Evolutionary conservation across 768 basidiomycete genomes (phyloP).

Genomic region (Panellus pusillus): DNA sequence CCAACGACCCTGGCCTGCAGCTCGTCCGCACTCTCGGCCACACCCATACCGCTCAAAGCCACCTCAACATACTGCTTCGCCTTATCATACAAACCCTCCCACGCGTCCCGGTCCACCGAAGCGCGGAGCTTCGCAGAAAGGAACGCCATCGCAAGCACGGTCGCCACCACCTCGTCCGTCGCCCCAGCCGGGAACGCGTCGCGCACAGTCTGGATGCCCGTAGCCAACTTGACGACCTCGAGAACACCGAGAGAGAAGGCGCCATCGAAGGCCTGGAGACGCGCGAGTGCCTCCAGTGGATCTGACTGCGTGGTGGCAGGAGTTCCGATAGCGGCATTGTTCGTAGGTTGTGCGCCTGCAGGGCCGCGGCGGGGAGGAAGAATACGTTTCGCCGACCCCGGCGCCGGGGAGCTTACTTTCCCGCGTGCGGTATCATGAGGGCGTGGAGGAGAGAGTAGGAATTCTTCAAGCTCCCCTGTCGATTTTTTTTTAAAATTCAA

Average conservation of each 20-base stretch:
- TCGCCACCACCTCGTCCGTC: constrained; percentile 4
- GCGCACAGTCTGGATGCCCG: not conserved
- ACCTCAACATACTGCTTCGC: constrained; percentile 10
- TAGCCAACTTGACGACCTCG: not conserved
- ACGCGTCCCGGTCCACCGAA: constrained; percentile 10
- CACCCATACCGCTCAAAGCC: not conserved
- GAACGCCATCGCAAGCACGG: constrained; percentile 17
- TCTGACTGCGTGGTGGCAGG: not conserved
- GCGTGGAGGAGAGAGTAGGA: too few species aligned
- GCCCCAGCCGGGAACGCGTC: constrained; percentile 1
- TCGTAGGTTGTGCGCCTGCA: not conserved
- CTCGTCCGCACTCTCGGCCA: not conserved
- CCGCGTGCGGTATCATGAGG: too few species aligned
- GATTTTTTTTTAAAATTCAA: too few species aligned
- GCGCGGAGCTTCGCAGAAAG: constrained; percentile 6
- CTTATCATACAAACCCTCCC: constrained; percentile 21
- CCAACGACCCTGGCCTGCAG: constrained; percentile 6
- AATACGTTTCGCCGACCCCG: too few species aligned
- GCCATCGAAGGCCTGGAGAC: constrained; percentile 21
- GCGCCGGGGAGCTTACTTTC: too few species aligned
- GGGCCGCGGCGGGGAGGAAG: not conserved
- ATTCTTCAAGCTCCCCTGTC: too few species aligned
- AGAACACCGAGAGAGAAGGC: constrained; percentile 18
- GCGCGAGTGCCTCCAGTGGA: constrained; percentile 16
- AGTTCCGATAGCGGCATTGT: too few species aligned